Percentiles rank a stretch among this genome's conserved stretches.
phyloP scores from a whole-genome alignment of 495 filamentous ascomycete genomes.

The Hyaloscypha bicolor region DNA sequence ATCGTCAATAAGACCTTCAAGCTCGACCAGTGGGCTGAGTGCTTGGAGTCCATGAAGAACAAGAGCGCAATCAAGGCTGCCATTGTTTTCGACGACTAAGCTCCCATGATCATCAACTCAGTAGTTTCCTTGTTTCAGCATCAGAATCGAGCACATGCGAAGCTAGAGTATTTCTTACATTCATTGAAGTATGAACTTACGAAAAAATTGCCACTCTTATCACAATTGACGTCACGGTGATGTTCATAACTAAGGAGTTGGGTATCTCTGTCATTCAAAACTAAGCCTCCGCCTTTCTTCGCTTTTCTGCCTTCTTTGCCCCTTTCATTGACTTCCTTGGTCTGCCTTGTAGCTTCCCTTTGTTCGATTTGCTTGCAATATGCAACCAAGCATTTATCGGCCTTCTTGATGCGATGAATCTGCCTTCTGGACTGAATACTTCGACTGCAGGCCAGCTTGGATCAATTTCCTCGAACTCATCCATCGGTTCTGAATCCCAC shows the following conservation, averaged over 20 bases:
- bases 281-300: conserved; percentile 8
- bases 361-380: conserved; percentile 36
- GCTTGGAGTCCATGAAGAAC: conserved; percentile 58
- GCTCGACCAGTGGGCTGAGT: conserved; percentile 55
- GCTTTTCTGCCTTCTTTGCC: conserved; percentile 52
- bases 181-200: conserved; percentile 3
- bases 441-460: conserved; percentile 66
- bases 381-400: conserved; percentile 73
- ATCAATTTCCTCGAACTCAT: conserved; percentile 20
- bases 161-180: not conserved
- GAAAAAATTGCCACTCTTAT: not conserved
- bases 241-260: not conserved
- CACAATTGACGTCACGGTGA: not conserved
- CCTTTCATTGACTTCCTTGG: conserved; percentile 64
- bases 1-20: conserved; percentile 58
- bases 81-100: conserved; percentile 58
- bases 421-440: conserved; percentile 81
- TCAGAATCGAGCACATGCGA: not conserved
- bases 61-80: conserved; percentile 74
- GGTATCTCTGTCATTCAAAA: conserved; percentile 13
- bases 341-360: conserved; percentile 35
- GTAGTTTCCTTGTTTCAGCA: not conserved
- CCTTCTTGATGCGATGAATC: conserved; percentile 65
- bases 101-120: not conserved
- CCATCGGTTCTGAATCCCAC: not conserved